Conservation (phyloP, 176 grass and related monocot genomes). For the Dendrocalamus sinicus region DNA sequence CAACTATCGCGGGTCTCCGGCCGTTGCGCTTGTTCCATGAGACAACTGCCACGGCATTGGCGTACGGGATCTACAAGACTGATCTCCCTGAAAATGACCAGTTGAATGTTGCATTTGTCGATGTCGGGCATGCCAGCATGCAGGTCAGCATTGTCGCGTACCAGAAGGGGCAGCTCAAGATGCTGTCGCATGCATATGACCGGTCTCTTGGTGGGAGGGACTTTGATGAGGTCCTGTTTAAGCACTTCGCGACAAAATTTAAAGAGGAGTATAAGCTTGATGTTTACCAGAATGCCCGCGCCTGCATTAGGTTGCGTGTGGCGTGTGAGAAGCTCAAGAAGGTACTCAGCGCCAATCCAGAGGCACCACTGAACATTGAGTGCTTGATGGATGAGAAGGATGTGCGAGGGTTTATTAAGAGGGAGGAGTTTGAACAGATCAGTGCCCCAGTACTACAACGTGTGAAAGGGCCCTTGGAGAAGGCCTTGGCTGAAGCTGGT, state of each 20-base stretch:
- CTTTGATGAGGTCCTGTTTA: constrained; percentile 75
- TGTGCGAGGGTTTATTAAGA: constrained; percentile 72
- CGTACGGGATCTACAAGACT: constrained; percentile 91
- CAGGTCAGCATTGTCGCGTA: constrained; percentile 74
- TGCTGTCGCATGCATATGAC: constrained; percentile 69
- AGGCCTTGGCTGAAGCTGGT: constrained; percentile 58
- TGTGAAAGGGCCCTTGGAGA: constrained; percentile 66
- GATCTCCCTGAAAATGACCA: constrained; percentile 76
- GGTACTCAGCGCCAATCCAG: constrained; percentile 63
- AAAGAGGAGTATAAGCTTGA: constrained; percentile 73
- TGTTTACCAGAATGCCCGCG: constrained; percentile 67
- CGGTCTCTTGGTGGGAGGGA: constrained; percentile 73
- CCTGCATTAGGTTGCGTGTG: constrained; percentile 54
- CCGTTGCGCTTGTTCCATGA: constrained; percentile 81
- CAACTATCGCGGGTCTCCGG: constrained; percentile 64
- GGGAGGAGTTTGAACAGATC: constrained; percentile 78
- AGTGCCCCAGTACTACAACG: constrained; percentile 55
- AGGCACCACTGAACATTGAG: constrained; percentile 71
- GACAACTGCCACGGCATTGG: constrained; percentile 79
- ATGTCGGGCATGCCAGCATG: constrained; percentile 88
- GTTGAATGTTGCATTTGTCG: constrained; percentile 80
- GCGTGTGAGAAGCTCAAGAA: constrained; percentile 84
- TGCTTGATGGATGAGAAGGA: constrained; percentile 74
- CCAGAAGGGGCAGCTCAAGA: constrained; percentile 67
- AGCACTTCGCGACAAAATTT: constrained; percentile 68